These are phyloP conservation scores for Trifolium pratense DNA, from an alignment of 306 rosid genomes.

Conservation along the genomic window DNA sequence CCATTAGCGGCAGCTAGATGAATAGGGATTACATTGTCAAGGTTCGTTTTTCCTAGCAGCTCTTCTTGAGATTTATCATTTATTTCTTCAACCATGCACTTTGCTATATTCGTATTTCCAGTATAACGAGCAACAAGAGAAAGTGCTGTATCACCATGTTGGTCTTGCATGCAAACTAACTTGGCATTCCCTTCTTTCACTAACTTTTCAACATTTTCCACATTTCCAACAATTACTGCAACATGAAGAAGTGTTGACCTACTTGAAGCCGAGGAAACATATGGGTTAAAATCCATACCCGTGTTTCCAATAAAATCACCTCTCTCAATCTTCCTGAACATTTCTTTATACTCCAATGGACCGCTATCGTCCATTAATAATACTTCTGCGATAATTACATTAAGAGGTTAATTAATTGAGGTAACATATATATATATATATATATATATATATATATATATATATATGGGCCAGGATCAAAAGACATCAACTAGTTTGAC, in stretches of 20 bases:
- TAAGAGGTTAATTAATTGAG: too few relatives aligned
- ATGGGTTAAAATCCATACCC: not conserved
- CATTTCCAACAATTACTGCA: slow-evolving; percentile 22
- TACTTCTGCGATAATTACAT: too few relatives aligned
- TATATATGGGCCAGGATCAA: too few relatives aligned
- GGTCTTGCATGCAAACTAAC: slow-evolving; percentile 12
- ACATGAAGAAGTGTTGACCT: slow-evolving; percentile 25
- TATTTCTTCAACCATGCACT: not conserved
- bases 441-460: too few relatives aligned
- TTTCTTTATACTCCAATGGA: too few relatives aligned
- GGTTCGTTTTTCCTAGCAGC: not conserved
- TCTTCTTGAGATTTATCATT: too few relatives aligned
- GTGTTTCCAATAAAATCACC: too few relatives aligned
- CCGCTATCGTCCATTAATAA: too few relatives aligned
- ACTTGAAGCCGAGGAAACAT: not conserved
- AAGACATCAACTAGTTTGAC: too few relatives aligned
- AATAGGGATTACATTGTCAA: slow-evolving; percentile 2
- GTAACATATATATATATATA: too few relatives aligned
- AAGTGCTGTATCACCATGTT: slow-evolving; percentile 18
- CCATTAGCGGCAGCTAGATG: slow-evolving; percentile 5
- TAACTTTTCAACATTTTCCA: not conserved
- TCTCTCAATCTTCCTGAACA: too few relatives aligned
- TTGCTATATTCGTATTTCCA: not conserved
- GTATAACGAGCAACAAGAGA: slow-evolving; percentile 15
- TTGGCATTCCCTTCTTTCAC: not conserved